Conservation (phyloP, 2,329 filamentous ascomycete genomes). For the Ampelomyces quisqualis region DNA sequence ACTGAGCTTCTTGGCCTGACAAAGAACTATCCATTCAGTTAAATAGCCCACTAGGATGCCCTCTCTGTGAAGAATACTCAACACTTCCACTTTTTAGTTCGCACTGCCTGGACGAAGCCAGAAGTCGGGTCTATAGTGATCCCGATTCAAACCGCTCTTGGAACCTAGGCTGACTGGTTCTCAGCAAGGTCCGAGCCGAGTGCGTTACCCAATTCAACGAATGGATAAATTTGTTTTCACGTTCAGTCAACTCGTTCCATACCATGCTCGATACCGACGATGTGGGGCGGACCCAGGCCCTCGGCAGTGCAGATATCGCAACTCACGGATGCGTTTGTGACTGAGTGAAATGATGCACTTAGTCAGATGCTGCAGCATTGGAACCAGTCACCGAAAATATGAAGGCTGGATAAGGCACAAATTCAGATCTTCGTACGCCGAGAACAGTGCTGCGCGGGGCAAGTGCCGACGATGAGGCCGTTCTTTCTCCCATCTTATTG, state of each 20-base stretch:
- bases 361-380: conserved; percentile 69
- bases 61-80: background rate
- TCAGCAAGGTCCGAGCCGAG: conserved; percentile 67
- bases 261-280: conserved; percentile 62
- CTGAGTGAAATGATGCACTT: conserved; percentile 67
- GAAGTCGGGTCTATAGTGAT: conserved; percentile 62
- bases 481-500: too few relatives aligned
- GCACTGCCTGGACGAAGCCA: conserved; percentile 65
- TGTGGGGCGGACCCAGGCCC: conserved; percentile 67
- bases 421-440: too few relatives aligned
- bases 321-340: conserved; percentile 63
- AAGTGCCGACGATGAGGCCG: too few relatives aligned
- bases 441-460: too few relatives aligned
- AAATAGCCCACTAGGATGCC: conserved; percentile 1
- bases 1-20: conserved; percentile 70
- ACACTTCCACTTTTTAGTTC: conserved; percentile 47
- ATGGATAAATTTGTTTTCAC: conserved; percentile 10
- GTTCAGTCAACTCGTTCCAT: conserved; percentile 58
- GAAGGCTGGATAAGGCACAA: background rate
- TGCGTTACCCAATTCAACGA: conserved; percentile 44
- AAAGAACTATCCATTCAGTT: conserved; percentile 63
- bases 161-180: conserved; percentile 73
- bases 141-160: conserved; percentile 68
- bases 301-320: conserved; percentile 57
- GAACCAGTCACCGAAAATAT: conserved; percentile 55